Conservation (phyloP, 2,329 filamentous ascomycete species). For the Fusarium nanum region DNA sequence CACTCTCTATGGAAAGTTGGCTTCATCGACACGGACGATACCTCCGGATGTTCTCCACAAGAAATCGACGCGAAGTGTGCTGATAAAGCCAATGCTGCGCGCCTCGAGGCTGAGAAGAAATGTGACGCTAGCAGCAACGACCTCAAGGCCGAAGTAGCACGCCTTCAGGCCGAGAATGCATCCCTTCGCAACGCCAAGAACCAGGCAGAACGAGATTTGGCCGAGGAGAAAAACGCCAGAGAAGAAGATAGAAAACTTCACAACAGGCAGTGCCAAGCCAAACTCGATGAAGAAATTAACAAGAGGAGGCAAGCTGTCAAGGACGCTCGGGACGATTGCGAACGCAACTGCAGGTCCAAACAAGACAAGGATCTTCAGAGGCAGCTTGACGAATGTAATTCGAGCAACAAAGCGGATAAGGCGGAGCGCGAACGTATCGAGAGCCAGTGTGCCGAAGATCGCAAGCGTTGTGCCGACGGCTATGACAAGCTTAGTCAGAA, state of each 20-base stretch:
- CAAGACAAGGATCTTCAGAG: background rate
- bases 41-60: background rate
- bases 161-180: background rate
- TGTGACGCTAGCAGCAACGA: background rate
- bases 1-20: constrained; percentile 1
- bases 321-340: background rate
- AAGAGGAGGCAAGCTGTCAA: background rate
- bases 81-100: background rate
- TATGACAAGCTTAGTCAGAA: background rate
- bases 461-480: background rate
- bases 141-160: background rate
- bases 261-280: background rate
- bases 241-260: background rate
- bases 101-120: background rate
- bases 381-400: background rate
- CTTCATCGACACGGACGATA: background rate
- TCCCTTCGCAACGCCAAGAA: background rate
- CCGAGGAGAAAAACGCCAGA: background rate
- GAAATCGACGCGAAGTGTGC: background rate
- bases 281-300: background rate
- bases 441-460: background rate
- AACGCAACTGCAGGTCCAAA: constrained; percentile 1
- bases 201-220: background rate
- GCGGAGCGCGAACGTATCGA: background rate
- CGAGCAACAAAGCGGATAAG: background rate